Evolutionary conservation across 2,329 filamentous ascomycete species (phyloP).

Genomic region (Stromatinia cepivora): DNA sequence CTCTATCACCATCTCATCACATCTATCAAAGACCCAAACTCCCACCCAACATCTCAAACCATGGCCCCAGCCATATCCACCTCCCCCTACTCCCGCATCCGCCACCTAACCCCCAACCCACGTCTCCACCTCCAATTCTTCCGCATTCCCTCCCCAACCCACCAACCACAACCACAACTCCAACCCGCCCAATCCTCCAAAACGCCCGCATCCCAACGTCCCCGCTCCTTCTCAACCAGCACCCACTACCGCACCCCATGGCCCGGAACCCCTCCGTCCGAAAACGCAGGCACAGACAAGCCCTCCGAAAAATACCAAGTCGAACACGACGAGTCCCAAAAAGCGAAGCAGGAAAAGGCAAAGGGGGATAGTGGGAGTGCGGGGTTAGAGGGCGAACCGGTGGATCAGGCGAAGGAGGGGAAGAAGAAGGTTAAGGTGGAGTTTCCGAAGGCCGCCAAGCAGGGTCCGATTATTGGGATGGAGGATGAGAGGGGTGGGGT

Average conservation of each 20-base stretch:
- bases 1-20: background rate
- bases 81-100: constrained; percentile 1
- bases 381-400: background rate
- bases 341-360: background rate
- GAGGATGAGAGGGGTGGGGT: constrained; percentile 23
- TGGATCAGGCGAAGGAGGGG: background rate
- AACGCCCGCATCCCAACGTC: background rate
- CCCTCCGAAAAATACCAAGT: constrained; percentile 1
- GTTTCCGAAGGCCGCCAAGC: constrained; percentile 9
- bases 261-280: background rate
- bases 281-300: background rate
- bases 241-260: background rate
- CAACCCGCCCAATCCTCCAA: background rate
- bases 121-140: constrained; percentile 11
- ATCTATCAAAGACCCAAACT: background rate
- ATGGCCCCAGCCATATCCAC: background rate
- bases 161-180: background rate
- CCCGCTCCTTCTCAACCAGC: background rate
- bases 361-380: constrained; percentile 4
- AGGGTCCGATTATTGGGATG: constrained; percentile 15
- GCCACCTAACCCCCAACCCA: constrained; percentile 9
- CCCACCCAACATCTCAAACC: no score
- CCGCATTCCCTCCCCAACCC: background rate
- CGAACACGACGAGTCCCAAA: background rate
- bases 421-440: constrained; percentile 9